A percentile compares a stretch with the other conserved stretches of the same genome.
These are phyloP conservation scores for Apiotrichum domesticum DNA, from an alignment of 1,284 basidiomycete genomes.

Conservation along the genomic window DNA sequence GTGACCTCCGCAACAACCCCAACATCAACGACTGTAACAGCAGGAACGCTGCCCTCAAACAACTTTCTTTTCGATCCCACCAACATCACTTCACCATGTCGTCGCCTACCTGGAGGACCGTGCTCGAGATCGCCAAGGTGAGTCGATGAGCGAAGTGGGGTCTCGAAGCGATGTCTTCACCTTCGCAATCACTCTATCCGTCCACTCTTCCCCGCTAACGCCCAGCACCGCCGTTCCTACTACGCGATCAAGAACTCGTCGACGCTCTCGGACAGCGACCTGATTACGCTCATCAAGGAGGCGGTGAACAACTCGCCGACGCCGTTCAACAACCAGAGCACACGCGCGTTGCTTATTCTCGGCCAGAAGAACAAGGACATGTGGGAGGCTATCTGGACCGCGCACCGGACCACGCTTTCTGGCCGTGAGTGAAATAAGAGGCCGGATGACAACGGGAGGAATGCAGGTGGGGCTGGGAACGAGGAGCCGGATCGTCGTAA, in stretches of 20 bases:
- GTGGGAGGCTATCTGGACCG: conserved; percentile 42
- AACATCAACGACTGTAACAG: too few species aligned
- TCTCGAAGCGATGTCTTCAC: too few species aligned
- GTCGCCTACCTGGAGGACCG: background rate
- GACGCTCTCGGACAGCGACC: conserved; percentile 40
- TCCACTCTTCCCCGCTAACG: background rate
- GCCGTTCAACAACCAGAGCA: conserved; percentile 49
- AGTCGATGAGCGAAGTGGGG: background rate
- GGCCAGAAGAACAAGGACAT: conserved; percentile 46
- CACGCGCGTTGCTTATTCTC: conserved; percentile 47
- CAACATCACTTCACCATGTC: background rate
- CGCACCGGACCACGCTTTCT: background rate
- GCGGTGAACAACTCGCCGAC: conserved; percentile 47
- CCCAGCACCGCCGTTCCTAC: conserved; percentile 42
- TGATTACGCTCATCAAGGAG: conserved; percentile 45
- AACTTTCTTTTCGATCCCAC: too few species aligned
- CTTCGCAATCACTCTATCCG: too few species aligned
- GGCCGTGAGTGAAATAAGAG: background rate
- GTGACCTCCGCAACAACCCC: too few species aligned
- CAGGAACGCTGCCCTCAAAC: too few species aligned
- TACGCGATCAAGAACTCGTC: conserved; percentile 45
- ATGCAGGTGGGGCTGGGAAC: too few species aligned
- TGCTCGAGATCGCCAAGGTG: conserved; percentile 1
- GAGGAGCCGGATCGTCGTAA: too few species aligned
- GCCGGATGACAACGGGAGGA: too few species aligned